Base-by-base conservation (phyloP, 129 eudicot species). In the Escallonia rubra region DNA sequence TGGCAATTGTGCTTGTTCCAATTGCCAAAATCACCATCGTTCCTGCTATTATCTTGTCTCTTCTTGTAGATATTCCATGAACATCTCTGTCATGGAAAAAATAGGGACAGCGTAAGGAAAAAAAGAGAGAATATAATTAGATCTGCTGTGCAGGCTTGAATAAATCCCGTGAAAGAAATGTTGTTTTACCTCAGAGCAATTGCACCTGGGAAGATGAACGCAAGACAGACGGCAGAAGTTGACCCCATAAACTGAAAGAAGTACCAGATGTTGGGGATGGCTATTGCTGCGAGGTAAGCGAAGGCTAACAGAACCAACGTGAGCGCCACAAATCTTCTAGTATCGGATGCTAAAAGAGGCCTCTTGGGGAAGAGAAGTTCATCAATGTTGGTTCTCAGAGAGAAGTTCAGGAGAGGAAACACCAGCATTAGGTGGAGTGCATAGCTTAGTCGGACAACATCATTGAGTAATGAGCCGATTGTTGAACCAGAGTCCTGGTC, bases 171-270 rank as follows among this genome's bases (percentile, higher is more conserved):
- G 34, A 23, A 23, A 0, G 1, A 23, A 23, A n/a, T n/a, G n/a
- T n/a, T n/a, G n/a, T 70, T 15, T 50, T 88, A 93, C 99, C 99
- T 89, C 15, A 93, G 75, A 60, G 78, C 90, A 60, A 93, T 83
- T 10, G 90, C 85, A 12, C 88, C 89, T 0, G 99, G 99, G 72
- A 89, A 89, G 50, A 93, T 87, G 79, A 89, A 88, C 59, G 90
- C 91, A 8, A 93, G 80, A 87, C 71, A 75, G 13, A 90, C 88
- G 11, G 86, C 91, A 0, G 99, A 61, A 12, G 99, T 93, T 10
- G 96, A 82, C 42, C 99, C 99, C 82, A 93, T 66, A 70, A 93
- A 86, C 83, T 93, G 93, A 68, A 93, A 93, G 73, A 90, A 78
- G 53, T 84, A 93, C 99, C 99, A 93, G 59, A 93, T 89, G 40